Evolutionary conservation across 805 yeast genomes (phyloP), one percentile per base, ranked within the genome.

Genomic region (Starmerella khaoyaiensis): DNA sequence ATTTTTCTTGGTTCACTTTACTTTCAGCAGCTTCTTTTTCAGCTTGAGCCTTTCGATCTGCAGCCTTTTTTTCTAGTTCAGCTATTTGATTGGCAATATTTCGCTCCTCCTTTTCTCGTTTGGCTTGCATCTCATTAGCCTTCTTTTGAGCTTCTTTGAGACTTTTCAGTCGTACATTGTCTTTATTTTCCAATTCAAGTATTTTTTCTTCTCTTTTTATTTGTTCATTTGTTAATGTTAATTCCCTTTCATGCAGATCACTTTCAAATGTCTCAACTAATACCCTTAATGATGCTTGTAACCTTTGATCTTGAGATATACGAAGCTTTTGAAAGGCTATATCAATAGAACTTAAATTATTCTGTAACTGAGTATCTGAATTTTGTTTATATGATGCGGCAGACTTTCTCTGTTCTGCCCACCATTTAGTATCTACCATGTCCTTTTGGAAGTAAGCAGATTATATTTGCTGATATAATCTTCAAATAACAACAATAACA

Each of bases 31-130:
- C 8, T 11, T 6, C 23, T 11, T 28, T n/a, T 20, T 11, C 15
- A 8, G 43, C 15, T 14, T 20, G 12, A 26, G 42, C 34, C 34
- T 31, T 28, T 16, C 31, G 30, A 14, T 20, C 37, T 11, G 39
- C 36, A 16, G 24, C 35, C 12, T 51, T 40, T 19, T 42, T 54
- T 21, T 41, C 46, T n/a, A n/a, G n/a, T n/a, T n/a, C n/a, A 9
- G 42, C 35, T 29, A 47, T 22, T 35, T 31, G 46, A 4, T 28
- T 28, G 20, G 29, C 39, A 14, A 17, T 28, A n/a, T 28, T 18
- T 6, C 9, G 20, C 15, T 21, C 39, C 29, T 14, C 14, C 30
- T 50, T 59, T 35, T 54, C 56, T 35, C 59, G 59, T 21, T 57
- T 39, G 44, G 61, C 54, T 40, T 53, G 36, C 44, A n/a, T n/a